A percentile compares a stretch with the other conserved stretches of the same genome.
Evolutionary conservation across 2,329 filamentous ascomycete species (phyloP).

Genomic region (Aureobasidium sp.): DNA sequence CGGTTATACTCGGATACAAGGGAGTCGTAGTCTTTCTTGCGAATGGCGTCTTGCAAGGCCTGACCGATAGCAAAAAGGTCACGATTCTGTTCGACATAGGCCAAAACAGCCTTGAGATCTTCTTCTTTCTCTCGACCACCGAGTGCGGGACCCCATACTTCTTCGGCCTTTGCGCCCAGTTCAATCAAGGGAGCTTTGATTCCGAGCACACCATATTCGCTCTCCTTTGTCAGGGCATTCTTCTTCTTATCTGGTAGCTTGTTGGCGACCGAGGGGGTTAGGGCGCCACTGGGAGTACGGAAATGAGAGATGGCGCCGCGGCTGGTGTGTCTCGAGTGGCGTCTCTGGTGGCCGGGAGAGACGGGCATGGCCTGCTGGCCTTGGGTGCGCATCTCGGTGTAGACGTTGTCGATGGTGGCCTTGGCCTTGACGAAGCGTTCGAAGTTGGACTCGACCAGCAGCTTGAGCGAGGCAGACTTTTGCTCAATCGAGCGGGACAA

Average conservation of each 20-base stretch:
- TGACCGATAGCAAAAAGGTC: constrained; percentile 76
- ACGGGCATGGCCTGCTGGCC: constrained; percentile 37
- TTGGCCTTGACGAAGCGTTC: constrained; percentile 97
- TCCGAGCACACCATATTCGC: constrained; percentile 78
- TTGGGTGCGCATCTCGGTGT: constrained; percentile 86
- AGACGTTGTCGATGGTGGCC: constrained; percentile 96
- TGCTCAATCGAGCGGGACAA: constrained; percentile 91
- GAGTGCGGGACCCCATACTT: constrained; percentile 92
- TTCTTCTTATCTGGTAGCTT: constrained; percentile 58
- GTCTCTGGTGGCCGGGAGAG: constrained; percentile 23
- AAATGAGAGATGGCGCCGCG: constrained; percentile 45
- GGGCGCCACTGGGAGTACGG: constrained; percentile 30
- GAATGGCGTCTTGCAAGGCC: constrained; percentile 74
- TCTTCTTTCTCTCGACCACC: constrained; percentile 88
- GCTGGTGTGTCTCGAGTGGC: constrained; percentile 62
- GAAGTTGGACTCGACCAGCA: constrained; percentile 95
- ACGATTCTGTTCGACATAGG: constrained; percentile 69
- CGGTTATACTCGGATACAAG: constrained; percentile 80
- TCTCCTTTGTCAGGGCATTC: constrained; percentile 87
- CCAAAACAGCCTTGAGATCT: constrained; percentile 69
- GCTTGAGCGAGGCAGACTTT: constrained; percentile 93
- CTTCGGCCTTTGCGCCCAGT: constrained; percentile 87
- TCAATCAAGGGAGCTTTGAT: constrained; percentile 86
- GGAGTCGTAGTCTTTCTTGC: constrained; percentile 81
- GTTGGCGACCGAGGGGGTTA: constrained; percentile 32